Percentiles rank a stretch among this genome's conserved stretches.
Conservation (phyloP, 2,329 filamentous ascomycete species). For the Huntiella savannae region DNA sequence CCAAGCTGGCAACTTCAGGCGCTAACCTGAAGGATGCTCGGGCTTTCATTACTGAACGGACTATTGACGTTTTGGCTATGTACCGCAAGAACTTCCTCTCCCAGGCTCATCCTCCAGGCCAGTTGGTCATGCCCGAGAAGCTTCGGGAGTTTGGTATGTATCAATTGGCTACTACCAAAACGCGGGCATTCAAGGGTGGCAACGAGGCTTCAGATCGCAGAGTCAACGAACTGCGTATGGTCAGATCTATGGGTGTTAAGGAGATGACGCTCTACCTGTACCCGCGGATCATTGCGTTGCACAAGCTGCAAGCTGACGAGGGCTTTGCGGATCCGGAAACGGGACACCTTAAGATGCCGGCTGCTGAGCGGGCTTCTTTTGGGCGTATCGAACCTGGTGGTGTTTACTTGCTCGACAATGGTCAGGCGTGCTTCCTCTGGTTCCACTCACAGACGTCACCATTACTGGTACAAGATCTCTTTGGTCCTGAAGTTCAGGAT, state of each 20-base stretch:
- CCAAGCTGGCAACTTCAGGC: constrained; percentile 55
- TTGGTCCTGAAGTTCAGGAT: constrained; percentile 48
- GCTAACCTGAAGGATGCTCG: constrained; percentile 70
- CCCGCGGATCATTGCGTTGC: constrained; percentile 77
- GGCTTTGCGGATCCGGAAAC: constrained; percentile 79
- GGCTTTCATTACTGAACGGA: constrained; percentile 68
- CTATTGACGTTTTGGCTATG: constrained; percentile 74
- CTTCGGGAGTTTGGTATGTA: constrained; percentile 97
- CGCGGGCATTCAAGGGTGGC: constrained; percentile 80
- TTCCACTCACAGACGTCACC: constrained; percentile 82
- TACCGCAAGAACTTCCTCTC: constrained; percentile 84
- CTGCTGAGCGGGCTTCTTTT: constrained; percentile 64
- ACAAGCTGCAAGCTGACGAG: constrained; percentile 72
- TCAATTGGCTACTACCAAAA: constrained; percentile 76
- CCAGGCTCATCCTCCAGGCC: constrained; percentile 68
- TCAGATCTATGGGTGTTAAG: constrained; percentile 68
- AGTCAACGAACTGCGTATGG: constrained; percentile 77
- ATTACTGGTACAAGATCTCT: constrained; percentile 76
- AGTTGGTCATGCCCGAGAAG: constrained; percentile 86
- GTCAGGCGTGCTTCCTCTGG: constrained; percentile 82
- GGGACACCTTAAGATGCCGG: constrained; percentile 71
- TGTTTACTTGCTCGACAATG: constrained; percentile 88
- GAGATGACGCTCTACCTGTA: constrained; percentile 89
- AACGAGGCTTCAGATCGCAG: constrained; percentile 79
- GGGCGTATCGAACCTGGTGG: constrained; percentile 79